These are phyloP conservation scores for Penicillium sp. DNA, from an alignment of 2,329 filamentous ascomycete genomes.

Conservation along the genomic window DNA sequence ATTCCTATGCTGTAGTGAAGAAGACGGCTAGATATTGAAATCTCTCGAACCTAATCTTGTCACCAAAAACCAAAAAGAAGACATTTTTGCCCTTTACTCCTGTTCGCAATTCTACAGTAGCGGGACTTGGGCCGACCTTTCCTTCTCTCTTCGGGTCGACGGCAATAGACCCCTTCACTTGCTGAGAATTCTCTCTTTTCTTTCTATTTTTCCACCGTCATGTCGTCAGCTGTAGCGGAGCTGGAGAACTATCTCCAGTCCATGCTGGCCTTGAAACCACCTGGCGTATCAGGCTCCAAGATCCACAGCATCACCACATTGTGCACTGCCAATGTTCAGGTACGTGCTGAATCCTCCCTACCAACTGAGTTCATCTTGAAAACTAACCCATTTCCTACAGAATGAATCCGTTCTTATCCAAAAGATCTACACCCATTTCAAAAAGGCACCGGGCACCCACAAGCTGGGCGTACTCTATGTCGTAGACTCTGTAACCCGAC, in stretches of 20 bases:
- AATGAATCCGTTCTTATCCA: slow-evolving; percentile 93
- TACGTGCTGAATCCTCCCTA: slow-evolving; percentile 46
- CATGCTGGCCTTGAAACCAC: slow-evolving; percentile 87
- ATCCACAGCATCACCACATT: slow-evolving; percentile 84
- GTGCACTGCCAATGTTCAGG: slow-evolving; percentile 87
- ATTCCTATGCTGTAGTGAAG: slow-evolving; percentile 40
- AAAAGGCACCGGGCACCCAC: slow-evolving; percentile 89
- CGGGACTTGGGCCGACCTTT: background rate
- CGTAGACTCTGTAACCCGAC: slow-evolving; percentile 98
- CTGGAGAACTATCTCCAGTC: slow-evolving; percentile 87
- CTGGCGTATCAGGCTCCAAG: slow-evolving; percentile 90
- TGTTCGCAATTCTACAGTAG: slow-evolving; percentile 6
- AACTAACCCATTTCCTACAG: slow-evolving; percentile 52
- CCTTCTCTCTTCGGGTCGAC: background rate
- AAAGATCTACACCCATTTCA: slow-evolving; percentile 96
- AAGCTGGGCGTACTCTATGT: slow-evolving; percentile 99
- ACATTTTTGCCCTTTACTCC: background rate
- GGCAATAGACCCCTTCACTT: background rate
- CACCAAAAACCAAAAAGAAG: background rate
- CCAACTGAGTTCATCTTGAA: background rate
- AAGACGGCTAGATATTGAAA: slow-evolving; percentile 19
- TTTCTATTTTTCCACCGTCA: slow-evolving; percentile 34
- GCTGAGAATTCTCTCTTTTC: background rate
- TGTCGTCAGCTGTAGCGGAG: slow-evolving; percentile 85
- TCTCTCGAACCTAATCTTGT: slow-evolving; percentile 10